These are phyloP conservation scores for Beta lomatogona DNA, from an alignment of 179 eudicot species.

Conservation along the genomic window DNA sequence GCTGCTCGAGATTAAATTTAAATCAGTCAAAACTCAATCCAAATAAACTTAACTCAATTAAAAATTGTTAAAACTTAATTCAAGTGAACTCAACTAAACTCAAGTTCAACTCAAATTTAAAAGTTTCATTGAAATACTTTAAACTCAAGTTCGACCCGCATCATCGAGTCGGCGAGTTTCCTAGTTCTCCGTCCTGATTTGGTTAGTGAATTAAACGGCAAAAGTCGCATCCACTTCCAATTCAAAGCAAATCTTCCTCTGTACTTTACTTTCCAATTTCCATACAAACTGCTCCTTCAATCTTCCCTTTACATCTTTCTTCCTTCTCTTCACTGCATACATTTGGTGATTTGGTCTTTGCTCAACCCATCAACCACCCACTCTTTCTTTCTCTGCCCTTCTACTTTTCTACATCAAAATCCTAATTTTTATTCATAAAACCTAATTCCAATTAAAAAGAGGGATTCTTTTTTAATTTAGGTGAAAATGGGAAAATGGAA, in stretches of 20 bases:
- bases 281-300: neutral
- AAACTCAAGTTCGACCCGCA: too few relatives aligned
- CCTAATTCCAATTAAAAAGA: neutral
- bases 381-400: too few relatives aligned
- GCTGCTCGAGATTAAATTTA: too few relatives aligned
- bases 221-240: neutral
- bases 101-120: too few relatives aligned
- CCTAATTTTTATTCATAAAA: neutral
- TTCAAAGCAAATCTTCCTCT: neutral
- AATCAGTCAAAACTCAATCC: too few relatives aligned
- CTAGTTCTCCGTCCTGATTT: neutral
- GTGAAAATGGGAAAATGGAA: conserved; percentile 47
- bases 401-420: neutral
- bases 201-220: neutral
- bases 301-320: neutral
- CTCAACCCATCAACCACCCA: neutral
- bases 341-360: too few relatives aligned
- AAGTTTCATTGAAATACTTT: too few relatives aligned
- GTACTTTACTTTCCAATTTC: neutral
- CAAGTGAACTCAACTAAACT: too few relatives aligned
- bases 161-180: too few relatives aligned
- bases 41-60: too few relatives aligned
- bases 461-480: neutral
- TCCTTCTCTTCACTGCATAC: neutral
- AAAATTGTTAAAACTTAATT: too few relatives aligned